Base-by-base conservation (phyloP, 2,329 filamentous ascomycete species). In the Trichoderma gracile region DNA sequence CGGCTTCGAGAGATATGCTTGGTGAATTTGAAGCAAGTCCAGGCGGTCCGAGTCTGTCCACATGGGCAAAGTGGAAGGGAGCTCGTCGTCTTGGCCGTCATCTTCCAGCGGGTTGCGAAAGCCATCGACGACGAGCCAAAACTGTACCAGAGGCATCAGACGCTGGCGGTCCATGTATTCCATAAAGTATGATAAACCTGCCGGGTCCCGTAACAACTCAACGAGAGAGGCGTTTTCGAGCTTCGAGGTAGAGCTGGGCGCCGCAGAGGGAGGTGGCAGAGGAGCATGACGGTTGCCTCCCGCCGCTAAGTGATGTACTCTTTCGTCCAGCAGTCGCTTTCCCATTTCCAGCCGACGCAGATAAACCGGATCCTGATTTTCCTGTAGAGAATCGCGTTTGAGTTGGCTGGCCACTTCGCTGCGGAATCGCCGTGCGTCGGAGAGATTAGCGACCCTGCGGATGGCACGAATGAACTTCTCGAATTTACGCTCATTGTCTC, bases 101-200 rank as follows among this genome's bases (percentile, higher is more conserved):
- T 94, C 91, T 76, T 99, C 95, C 3, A 99, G 80, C 0, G 95
- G 96, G 70, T 96, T 97, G 47, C 96, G 90, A 70, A 98, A 92
- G 0, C 95, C 94, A 77, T 99, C 95, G 6, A 98, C 95, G 3
- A 98, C 95, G 46, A 99, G 88, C 93, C 94, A 99, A 76, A 98
- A 99, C 72, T 99, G 95, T 6, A 99, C 93, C 53, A 97, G 80
- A 15, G 90, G 85, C 89, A 98, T 94, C 27, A 94, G 82, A 17
- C 85, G 84, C 73, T 93, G 90, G 47, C 95, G 88, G 74, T 99
- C 95, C 95, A 99, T 99, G 73, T 93, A 98, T 74, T 99, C 95
- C 95, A 99, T 99, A 78, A 99, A 98, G 74, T 97, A 99, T 2
- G 95, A 98, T 9, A 99, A 82, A 0, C 92, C 94, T 1, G 94